These are phyloP conservation scores for Hemileia vastatrix DNA, from an alignment of 1,284 basidiomycete species.

Conservation along the genomic window DNA sequence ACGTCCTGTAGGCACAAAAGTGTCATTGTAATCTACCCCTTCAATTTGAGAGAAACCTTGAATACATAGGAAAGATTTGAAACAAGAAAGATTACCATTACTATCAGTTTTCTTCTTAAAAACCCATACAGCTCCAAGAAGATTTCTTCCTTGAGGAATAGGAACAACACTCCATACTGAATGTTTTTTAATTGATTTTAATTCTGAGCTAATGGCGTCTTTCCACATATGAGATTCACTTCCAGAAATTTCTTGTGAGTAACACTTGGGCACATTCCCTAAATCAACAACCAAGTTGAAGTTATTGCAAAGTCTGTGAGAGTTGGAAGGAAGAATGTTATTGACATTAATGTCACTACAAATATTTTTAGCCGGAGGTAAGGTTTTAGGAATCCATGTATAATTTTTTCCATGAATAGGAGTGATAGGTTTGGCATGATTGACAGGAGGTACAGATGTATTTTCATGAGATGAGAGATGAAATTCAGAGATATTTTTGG, in stretches of 20 bases:
- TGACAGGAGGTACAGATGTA: too few species aligned
- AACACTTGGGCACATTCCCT: neutral
- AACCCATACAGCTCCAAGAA: constrained; percentile 45
- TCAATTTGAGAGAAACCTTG: constrained; percentile 48
- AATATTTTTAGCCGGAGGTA: too few species aligned
- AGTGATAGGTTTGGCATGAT: too few species aligned
- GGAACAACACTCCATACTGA: constrained; percentile 4
- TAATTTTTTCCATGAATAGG: too few species aligned
- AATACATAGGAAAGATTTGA: constrained; percentile 48
- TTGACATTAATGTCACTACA: too few species aligned
- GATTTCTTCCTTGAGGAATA: constrained; percentile 28
- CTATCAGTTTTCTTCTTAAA: constrained; percentile 46
- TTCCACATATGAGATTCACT: neutral
- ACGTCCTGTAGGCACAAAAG: constrained; percentile 46
- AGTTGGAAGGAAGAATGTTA: neutral
- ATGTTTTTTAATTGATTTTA: constrained; percentile 6
- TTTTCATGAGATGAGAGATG: too few species aligned
- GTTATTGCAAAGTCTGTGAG: neutral
- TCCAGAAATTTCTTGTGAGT: neutral
- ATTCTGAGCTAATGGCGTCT: neutral
- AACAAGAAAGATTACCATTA: constrained; percentile 36
- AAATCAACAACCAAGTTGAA: neutral
- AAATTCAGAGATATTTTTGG: too few species aligned
- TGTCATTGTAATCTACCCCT: constrained; percentile 48
- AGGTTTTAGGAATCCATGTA: too few species aligned